Percentiles rank a stretch among this genome's conserved stretches.
Conservation (phyloP, 257 asterid genomes). For the Plantago major region DNA sequence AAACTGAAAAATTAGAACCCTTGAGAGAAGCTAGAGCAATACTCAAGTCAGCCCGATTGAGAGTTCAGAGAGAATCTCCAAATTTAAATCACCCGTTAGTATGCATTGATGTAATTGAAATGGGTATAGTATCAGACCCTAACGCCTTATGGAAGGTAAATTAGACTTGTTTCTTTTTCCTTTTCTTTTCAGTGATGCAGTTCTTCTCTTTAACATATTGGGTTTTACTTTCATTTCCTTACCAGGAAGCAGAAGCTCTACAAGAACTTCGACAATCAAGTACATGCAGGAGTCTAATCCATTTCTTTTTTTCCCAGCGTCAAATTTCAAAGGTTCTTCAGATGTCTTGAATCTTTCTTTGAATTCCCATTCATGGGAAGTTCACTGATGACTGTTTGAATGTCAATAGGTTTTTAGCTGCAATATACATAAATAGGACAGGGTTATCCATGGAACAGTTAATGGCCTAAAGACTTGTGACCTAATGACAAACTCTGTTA, state of each 20-base stretch:
- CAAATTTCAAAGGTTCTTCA: constrained; percentile 42
- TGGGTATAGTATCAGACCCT: constrained; percentile 49
- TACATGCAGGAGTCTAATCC: constrained; percentile 52
- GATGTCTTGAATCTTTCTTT: constrained; percentile 15
- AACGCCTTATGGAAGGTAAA: constrained; percentile 46
- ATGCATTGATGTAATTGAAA: constrained; percentile 51
- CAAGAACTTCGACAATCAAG: constrained; percentile 52
- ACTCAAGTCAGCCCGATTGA: constrained; percentile 38
- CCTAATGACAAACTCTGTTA: too few species aligned
- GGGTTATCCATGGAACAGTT: background rate
- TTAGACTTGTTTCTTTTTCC: background rate
- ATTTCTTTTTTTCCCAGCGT: constrained; percentile 55
- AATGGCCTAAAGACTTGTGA: background rate
- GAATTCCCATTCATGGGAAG: constrained; percentile 7
- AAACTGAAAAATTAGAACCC: constrained; percentile 46
- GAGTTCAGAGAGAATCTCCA: constrained; percentile 35
- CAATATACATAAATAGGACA: background rate
- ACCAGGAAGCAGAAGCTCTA: constrained; percentile 52
- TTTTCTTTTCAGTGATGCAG: constrained; percentile 6
- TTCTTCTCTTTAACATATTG: constrained; percentile 2
- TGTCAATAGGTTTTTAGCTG: background rate
- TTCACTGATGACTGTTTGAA: background rate
- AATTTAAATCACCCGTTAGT: constrained; percentile 38
- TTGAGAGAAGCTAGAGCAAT: constrained; percentile 40
- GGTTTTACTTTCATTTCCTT: constrained; percentile 17